Conservation (phyloP, 352 stramenopile species). For the Phytopythium ostracodes region DNA sequence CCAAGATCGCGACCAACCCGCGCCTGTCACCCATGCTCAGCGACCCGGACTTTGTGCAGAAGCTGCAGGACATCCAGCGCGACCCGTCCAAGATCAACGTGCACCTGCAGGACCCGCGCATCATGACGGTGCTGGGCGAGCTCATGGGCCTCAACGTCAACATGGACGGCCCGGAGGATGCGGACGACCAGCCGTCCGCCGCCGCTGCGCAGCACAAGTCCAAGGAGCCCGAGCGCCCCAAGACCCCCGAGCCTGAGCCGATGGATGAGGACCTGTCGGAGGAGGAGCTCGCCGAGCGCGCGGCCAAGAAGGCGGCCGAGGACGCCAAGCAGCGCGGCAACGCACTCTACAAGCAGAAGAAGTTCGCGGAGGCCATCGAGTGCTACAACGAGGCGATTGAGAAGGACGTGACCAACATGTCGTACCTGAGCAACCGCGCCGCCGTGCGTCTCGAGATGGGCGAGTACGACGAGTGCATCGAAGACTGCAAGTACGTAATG, state of each 20-base stretch:
- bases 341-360: slow-evolving; percentile 96
- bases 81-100: slow-evolving; percentile 75
- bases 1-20: slow-evolving; percentile 88
- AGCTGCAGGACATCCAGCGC: slow-evolving; percentile 71
- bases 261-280: slow-evolving; percentile 86
- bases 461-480: slow-evolving; percentile 93
- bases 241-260: slow-evolving; percentile 45
- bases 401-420: slow-evolving; percentile 95
- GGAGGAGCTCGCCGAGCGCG: slow-evolving; percentile 71
- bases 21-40: slow-evolving; percentile 85
- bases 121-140: slow-evolving; percentile 86
- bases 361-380: slow-evolving; percentile 92
- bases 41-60: slow-evolving; percentile 89
- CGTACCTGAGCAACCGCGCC: slow-evolving; percentile 97
- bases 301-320: slow-evolving; percentile 67
- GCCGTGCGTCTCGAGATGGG: slow-evolving; percentile 97
- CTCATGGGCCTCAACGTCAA: slow-evolving; percentile 82
- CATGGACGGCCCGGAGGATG: slow-evolving; percentile 45
- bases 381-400: slow-evolving; percentile 96
- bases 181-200: slow-evolving; percentile 49
- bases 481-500: slow-evolving; percentile 80
- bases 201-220: slow-evolving; percentile 7
- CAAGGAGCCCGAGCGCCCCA: slow-evolving; percentile 25
- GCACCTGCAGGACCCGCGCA: slow-evolving; percentile 76
- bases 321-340: slow-evolving; percentile 96